Evolutionary conservation across 1,284 basidiomycete species (phyloP).

Genomic region (Schizophyllum commune): DNA sequence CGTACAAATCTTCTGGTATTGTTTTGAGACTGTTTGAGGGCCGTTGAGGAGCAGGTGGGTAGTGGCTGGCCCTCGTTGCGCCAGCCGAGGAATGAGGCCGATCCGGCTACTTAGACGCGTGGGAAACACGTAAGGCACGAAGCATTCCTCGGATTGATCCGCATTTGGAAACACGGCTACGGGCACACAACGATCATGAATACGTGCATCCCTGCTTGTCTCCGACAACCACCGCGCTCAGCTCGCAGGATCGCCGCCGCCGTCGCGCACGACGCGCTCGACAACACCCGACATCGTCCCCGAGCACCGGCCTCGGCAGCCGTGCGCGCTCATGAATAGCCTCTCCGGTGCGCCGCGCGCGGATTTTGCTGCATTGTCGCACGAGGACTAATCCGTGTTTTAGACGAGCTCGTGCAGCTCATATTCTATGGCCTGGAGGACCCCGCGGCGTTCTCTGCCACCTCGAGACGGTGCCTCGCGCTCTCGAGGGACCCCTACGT

Average conservation of each 20-base stretch:
- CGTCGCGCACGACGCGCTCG: background rate
- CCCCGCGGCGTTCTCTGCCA: slow-evolving; percentile 48
- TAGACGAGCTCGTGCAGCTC: slow-evolving; percentile 66
- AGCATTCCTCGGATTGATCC: background rate
- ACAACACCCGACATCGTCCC: background rate
- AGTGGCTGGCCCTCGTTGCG: background rate
- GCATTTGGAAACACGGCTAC: background rate
- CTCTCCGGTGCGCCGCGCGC: too few relatives aligned
- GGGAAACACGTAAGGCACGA: background rate
- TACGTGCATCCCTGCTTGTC: background rate
- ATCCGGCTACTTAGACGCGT: background rate
- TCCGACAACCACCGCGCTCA: background rate
- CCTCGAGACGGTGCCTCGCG: slow-evolving; percentile 49
- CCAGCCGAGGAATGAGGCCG: background rate
- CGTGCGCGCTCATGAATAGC: too few relatives aligned
- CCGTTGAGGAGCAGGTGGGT: background rate
- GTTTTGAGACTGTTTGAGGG: background rate
- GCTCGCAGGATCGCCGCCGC: background rate
- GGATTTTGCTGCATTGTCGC: too few relatives aligned
- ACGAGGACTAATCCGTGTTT: slow-evolving; percentile 4
- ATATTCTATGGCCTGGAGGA: slow-evolving; percentile 64
- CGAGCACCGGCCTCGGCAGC: background rate
- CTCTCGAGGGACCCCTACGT: slow-evolving; percentile 68
- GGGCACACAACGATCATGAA: background rate
- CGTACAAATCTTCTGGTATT: background rate